Base-by-base conservation (phyloP, 129 eudicot species). In the Ambrosia artemisiifolia region DNA sequence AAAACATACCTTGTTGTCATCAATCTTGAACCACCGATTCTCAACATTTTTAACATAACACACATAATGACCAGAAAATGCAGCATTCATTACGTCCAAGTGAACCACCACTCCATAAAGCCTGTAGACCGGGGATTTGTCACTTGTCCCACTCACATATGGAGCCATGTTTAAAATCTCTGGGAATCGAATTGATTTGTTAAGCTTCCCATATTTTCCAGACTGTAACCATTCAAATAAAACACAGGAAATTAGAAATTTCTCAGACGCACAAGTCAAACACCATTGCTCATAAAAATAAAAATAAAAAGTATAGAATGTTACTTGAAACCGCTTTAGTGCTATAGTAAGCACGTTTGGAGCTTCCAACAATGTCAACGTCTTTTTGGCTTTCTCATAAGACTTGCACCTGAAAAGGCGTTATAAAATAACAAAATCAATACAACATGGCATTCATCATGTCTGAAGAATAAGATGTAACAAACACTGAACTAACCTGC, bases 21-120 rank as follows among this genome's bases (percentile, higher is more conserved):
- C 99, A 49, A 84, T 79, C 80, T 80, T 88, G 75, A 83, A 94
- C 99, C 99, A 94, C 72, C 85, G 81, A 68, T 81, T 89, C 73
- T 80, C 85, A 34, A 80, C 51, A 73, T 90, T 91, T 57, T 85
- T 91, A 33, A 94, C 94, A 44, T 94, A 94, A 51, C 91, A 82
- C 34, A 94, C 82, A 72, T 94, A 94, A 84, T 94, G 99, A 75
- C 97, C 99, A 80, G 88, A 85, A 75, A 82, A 86, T 0, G 99
- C 83, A 53, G 96, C 84, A 74, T 90, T 90, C 91, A 82, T 82
- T 40, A 71, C 51, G 71, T 83, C 94, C 83, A 94, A 67, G 78
- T 94, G 99, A 78, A 94, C 99, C 75, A 94, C 91, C 40, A 94
- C 97, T 36, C 97, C 99, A 69, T 94, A 94, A 57, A 94, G 96